phyloP scores from a whole-genome alignment of 2,329 filamentous ascomycete species.

The Cercospora brassicicola region DNA sequence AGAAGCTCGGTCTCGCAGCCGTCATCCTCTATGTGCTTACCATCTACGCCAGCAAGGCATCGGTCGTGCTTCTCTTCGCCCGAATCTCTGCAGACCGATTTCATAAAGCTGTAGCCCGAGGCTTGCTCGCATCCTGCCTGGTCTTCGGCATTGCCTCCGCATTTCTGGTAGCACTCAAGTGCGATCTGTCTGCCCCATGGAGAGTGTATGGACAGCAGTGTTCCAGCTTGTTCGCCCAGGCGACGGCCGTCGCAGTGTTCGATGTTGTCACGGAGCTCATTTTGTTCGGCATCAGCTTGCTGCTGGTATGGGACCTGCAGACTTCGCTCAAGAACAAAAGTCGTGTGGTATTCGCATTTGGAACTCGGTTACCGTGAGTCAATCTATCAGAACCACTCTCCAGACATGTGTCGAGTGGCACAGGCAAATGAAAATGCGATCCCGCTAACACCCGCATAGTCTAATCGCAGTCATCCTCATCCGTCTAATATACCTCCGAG shows the following conservation, averaged over 20 bases:
- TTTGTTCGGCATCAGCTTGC: slow-evolving; percentile 42
- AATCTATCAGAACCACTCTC: neutral
- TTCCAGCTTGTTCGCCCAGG: slow-evolving; percentile 33
- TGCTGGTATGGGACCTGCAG: slow-evolving; percentile 44
- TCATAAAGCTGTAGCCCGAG: slow-evolving; percentile 43
- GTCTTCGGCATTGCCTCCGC: slow-evolving; percentile 44
- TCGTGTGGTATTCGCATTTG: slow-evolving; percentile 45
- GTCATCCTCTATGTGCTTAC: slow-evolving; percentile 48
- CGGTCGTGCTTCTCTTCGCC: slow-evolving; percentile 47
- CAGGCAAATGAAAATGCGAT: too few species aligned
- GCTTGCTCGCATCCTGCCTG: slow-evolving; percentile 41
- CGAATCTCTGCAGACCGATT: slow-evolving; percentile 48
- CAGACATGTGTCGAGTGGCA: neutral
- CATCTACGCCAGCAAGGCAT: slow-evolving; percentile 48
- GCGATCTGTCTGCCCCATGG: slow-evolving; percentile 44
- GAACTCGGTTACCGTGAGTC: slow-evolving; percentile 44
- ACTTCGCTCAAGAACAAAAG: slow-evolving; percentile 43
- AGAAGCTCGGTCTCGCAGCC: slow-evolving; percentile 42
- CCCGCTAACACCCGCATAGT: slow-evolving; percentile 29
- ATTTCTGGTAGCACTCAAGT: slow-evolving; percentile 46
- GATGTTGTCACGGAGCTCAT: slow-evolving; percentile 45
- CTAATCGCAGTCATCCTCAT: slow-evolving; percentile 44
- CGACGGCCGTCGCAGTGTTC: slow-evolving; percentile 43
- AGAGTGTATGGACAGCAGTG: slow-evolving; percentile 27
- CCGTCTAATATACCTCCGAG: slow-evolving; percentile 43